These are phyloP conservation scores for Brassica nigra DNA, from an alignment of 345 rosid genomes.

Conservation along the genomic window DNA sequence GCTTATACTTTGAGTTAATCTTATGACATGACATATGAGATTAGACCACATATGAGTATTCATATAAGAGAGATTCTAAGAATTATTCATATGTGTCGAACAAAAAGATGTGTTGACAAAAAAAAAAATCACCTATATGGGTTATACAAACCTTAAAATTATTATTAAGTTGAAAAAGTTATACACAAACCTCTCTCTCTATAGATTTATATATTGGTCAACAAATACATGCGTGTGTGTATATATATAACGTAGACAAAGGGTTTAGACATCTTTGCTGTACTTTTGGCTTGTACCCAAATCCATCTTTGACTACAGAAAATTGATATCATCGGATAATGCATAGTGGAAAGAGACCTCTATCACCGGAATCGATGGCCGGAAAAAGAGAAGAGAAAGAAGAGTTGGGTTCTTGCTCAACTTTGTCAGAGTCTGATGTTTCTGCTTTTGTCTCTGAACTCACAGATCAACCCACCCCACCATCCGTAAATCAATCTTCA, in stretches of 20 bases:
- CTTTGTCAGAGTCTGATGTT: slow-evolving; percentile 41
- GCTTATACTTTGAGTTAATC: background rate
- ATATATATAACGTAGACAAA: slow-evolving; percentile 26
- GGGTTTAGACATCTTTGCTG: slow-evolving; percentile 24
- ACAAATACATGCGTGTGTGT: slow-evolving; percentile 37
- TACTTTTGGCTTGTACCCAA: slow-evolving; percentile 19
- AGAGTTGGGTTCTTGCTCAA: slow-evolving; percentile 26
- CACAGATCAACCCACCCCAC: slow-evolving; percentile 24
- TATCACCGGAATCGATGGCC: slow-evolving; percentile 38
- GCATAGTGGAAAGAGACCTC: slow-evolving; percentile 41
- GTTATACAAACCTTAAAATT: background rate
- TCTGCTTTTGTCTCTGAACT: slow-evolving; percentile 41
- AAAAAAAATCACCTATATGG: background rate
- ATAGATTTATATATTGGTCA: slow-evolving; percentile 25
- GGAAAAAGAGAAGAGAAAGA: slow-evolving; percentile 25
- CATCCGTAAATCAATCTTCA: slow-evolving; percentile 9
- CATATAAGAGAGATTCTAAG: background rate
- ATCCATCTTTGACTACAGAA: slow-evolving; percentile 34
- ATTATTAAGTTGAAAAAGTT: background rate
- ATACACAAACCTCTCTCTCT: background rate
- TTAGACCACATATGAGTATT: background rate
- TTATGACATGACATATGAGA: background rate
- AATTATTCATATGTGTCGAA: background rate
- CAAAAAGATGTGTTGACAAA: slow-evolving; percentile 7
- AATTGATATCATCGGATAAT: slow-evolving; percentile 27